These are phyloP conservation scores for Axilococcus clingmanii DNA, from an alignment of 139 green algal genomes.

Conservation along the genomic window DNA sequence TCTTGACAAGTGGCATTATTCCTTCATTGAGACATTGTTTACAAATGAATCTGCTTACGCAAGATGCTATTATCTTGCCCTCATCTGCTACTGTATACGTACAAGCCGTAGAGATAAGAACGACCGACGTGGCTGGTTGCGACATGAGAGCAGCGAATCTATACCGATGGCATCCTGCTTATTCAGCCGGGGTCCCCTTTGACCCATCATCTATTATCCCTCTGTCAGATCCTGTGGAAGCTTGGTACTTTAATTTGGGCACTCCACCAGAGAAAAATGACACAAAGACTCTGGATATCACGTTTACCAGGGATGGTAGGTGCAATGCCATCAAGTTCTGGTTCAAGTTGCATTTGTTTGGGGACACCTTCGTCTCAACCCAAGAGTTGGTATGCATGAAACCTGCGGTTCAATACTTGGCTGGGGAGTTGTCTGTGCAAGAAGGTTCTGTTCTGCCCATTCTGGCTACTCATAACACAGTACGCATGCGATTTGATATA, in stretches of 20 bases:
- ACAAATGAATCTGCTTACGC: slow-evolving; percentile 32
- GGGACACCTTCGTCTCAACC: slow-evolving; percentile 30
- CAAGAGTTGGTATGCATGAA: slow-evolving; percentile 29
- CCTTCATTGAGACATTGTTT: slow-evolving; percentile 42
- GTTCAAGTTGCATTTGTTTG: slow-evolving; percentile 54
- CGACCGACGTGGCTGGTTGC: slow-evolving; percentile 32
- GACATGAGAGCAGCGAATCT: slow-evolving; percentile 46
- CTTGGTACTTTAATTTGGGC: slow-evolving; percentile 64
- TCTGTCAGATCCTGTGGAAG: slow-evolving; percentile 39
- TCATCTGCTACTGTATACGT: slow-evolving; percentile 50
- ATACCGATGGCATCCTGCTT: slow-evolving; percentile 47
- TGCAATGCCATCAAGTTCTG: slow-evolving; percentile 63
- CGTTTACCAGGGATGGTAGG: slow-evolving; percentile 27
- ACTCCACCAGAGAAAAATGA: slow-evolving; percentile 33
- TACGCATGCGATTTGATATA: slow-evolving; percentile 52
- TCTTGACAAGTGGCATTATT: slow-evolving; percentile 54
- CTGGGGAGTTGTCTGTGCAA: slow-evolving; percentile 45
- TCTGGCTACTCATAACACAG: slow-evolving; percentile 57
- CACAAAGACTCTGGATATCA: slow-evolving; percentile 46
- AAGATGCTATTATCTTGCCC: slow-evolving; percentile 49
- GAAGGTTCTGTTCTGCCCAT: slow-evolving; percentile 37
- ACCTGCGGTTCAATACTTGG: slow-evolving; percentile 63
- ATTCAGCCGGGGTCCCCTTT: slow-evolving; percentile 22
- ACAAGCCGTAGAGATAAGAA: slow-evolving; percentile 46
- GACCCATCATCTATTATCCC: not conserved